Percentiles rank a stretch among this genome's conserved stretches.
These are phyloP conservation scores for Trichoderma cornu-damae DNA, from an alignment of 2,329 filamentous ascomycete species.

Conservation along the genomic window DNA sequence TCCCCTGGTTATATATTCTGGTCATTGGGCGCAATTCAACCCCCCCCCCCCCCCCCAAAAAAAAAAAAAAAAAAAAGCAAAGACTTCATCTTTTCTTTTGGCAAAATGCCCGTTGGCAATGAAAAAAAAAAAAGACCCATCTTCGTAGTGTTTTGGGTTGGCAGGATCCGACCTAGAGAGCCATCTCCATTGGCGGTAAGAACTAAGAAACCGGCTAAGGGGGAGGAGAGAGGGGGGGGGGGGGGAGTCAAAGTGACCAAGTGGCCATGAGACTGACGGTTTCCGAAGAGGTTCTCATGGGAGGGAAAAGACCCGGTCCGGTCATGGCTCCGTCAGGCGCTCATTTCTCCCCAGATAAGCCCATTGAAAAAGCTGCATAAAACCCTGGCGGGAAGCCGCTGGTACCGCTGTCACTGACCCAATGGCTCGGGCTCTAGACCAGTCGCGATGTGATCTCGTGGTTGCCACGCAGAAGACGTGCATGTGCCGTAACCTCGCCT, in stretches of 20 bases:
- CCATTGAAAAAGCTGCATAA: slow-evolving; percentile 11
- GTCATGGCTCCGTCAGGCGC: slow-evolving; percentile 14
- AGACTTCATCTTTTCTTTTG: neutral
- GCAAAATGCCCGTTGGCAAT: neutral
- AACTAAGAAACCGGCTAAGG: too few species aligned
- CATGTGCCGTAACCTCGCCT: neutral
- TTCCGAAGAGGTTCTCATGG: neutral
- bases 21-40: neutral
- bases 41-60: too few species aligned
- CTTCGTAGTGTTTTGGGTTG: neutral
- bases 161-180: neutral
- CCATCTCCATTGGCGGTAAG: neutral
- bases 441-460: neutral
- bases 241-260: too few species aligned
- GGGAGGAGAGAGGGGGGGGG: too few species aligned
- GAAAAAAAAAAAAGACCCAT: too few species aligned
- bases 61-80: neutral
- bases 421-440: slow-evolving; percentile 4
- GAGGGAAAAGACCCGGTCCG: slow-evolving; percentile 1
- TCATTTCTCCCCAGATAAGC: slow-evolving; percentile 11
- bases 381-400: slow-evolving; percentile 5
- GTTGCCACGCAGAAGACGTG: neutral
- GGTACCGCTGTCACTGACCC: slow-evolving; percentile 5
- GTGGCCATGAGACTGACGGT: neutral
- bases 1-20: neutral